A percentile compares a stretch with the other conserved stretches of the same genome.
phyloP scores from a whole-genome alignment of 768 basidiomycete species.

The Kwoniella bestiolae region DNA sequence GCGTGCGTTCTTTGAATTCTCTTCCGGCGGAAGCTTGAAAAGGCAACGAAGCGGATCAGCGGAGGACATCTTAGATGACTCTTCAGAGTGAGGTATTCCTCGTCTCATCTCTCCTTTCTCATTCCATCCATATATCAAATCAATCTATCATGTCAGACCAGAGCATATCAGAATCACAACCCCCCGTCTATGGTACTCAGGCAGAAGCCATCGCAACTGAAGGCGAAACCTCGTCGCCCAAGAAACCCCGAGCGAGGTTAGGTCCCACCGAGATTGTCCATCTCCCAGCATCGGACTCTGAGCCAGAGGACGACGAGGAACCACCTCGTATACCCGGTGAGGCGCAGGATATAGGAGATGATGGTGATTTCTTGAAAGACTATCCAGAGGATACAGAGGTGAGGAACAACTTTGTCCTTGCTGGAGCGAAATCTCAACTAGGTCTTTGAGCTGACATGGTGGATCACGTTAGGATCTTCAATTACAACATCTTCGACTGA shows the following conservation, averaged over 20 bases:
- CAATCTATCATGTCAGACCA: background rate
- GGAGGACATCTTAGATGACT: too few species aligned
- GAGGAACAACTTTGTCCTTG: conserved; percentile 43
- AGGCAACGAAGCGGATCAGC: too few species aligned
- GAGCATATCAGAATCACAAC: background rate
- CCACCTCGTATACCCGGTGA: conserved; percentile 52
- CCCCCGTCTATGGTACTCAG: background rate
- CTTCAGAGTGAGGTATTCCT: too few species aligned
- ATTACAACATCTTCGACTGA: conserved; percentile 77
- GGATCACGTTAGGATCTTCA: conserved; percentile 72
- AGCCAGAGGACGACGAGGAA: conserved; percentile 64
- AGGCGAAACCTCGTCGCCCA: background rate
- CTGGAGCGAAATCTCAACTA: background rate
- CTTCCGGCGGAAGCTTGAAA: too few species aligned
- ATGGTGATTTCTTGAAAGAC: conserved; percentile 68
- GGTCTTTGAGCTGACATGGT: background rate
- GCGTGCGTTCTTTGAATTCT: too few species aligned
- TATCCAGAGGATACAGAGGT: conserved; percentile 86
- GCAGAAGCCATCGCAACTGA: background rate
- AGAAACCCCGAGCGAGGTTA: conserved; percentile 50
- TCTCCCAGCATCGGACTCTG: conserved; percentile 49
- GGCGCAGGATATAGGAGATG: conserved; percentile 62
- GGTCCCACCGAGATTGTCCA: conserved; percentile 49
- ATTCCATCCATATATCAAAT: too few species aligned
- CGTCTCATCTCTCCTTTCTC: too few species aligned